Conservation (phyloP, 2,329 filamentous ascomycete genomes). For the Sphaerulina populicola region DNA sequence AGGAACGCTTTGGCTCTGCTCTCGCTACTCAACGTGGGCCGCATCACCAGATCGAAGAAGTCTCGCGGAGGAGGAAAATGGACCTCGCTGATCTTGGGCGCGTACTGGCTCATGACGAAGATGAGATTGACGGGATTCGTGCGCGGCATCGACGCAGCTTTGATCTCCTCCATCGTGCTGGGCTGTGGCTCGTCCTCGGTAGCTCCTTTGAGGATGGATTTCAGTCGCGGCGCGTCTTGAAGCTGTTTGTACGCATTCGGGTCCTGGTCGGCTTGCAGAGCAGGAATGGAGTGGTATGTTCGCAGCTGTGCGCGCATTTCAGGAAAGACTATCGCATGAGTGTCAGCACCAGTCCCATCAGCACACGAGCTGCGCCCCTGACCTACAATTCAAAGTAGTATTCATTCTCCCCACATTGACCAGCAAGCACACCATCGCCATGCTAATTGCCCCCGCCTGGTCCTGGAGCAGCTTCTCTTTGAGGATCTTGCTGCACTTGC, state of each 20-base stretch:
- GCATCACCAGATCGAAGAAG: constrained; percentile 96
- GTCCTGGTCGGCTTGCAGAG: constrained; percentile 87
- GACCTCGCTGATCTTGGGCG: constrained; percentile 81
- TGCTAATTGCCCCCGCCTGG: constrained; percentile 83
- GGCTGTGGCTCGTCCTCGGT: constrained; percentile 87
- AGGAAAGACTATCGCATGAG: constrained; percentile 66
- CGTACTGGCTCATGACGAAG: constrained; percentile 84
- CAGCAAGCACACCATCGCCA: constrained; percentile 97
- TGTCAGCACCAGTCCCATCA: constrained; percentile 17
- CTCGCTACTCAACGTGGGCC: constrained; percentile 67
- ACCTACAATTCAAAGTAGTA: constrained; percentile 88
- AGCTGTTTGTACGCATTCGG: constrained; percentile 95
- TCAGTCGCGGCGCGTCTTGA: constrained; percentile 89
- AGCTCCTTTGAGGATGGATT: constrained; percentile 94
- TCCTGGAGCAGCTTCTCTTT: constrained; percentile 94
- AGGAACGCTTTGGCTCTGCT: constrained; percentile 83
- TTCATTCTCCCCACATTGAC: constrained; percentile 99
- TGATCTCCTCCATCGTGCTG: constrained; percentile 73
- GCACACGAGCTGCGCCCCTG: background rate
- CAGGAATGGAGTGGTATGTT: constrained; percentile 96
- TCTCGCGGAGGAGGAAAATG: constrained; percentile 81
- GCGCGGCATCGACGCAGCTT: constrained; percentile 56
- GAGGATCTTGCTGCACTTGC: constrained; percentile 97
- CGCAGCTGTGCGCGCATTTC: constrained; percentile 97
- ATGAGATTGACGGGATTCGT: constrained; percentile 97